Evolutionary conservation across 768 basidiomycete species (phyloP).

Genomic region (Tephrocybe rancida): DNA sequence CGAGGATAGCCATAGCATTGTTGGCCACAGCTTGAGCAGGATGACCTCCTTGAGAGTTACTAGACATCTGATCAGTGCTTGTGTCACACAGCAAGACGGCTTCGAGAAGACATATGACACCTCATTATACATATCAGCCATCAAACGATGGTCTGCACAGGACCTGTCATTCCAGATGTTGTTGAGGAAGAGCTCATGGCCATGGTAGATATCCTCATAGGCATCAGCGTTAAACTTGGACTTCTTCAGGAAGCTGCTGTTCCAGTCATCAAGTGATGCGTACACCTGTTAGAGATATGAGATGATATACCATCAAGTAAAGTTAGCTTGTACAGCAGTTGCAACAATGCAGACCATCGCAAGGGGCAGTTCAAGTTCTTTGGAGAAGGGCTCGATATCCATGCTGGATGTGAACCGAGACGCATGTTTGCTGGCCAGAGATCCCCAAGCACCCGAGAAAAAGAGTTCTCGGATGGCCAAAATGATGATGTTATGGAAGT

Average conservation of each 20-base stretch:
- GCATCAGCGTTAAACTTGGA: slow-evolving; percentile 8
- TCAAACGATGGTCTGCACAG: not conserved
- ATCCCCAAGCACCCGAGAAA: not conserved
- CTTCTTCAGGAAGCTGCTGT: not conserved
- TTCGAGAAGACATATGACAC: not conserved
- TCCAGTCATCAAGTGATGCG: slow-evolving; percentile 1
- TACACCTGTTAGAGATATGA: not conserved
- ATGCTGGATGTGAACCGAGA: slow-evolving; percentile 1
- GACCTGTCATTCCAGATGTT: not conserved
- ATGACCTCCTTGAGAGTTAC: not conserved
- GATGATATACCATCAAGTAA: not conserved
- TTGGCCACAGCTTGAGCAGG: not conserved
- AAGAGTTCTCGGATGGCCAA: not conserved
- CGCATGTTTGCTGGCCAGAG: not conserved
- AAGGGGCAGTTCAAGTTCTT: slow-evolving; percentile 2
- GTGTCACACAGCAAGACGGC: too few species aligned
- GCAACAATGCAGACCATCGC: not conserved
- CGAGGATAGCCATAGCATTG: slow-evolving; percentile 2
- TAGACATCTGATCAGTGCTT: too few species aligned
- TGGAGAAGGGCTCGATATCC: not conserved
- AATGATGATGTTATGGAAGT: slow-evolving; percentile 1
- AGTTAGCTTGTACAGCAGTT: slow-evolving; percentile 1
- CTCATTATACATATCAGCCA: not conserved
- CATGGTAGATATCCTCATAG: slow-evolving; percentile 8
- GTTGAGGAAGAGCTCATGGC: slow-evolving; percentile 9